phyloP scores from a whole-genome alignment of 2,329 filamentous ascomycete genomes.

The Elsinoe arachidis region DNA sequence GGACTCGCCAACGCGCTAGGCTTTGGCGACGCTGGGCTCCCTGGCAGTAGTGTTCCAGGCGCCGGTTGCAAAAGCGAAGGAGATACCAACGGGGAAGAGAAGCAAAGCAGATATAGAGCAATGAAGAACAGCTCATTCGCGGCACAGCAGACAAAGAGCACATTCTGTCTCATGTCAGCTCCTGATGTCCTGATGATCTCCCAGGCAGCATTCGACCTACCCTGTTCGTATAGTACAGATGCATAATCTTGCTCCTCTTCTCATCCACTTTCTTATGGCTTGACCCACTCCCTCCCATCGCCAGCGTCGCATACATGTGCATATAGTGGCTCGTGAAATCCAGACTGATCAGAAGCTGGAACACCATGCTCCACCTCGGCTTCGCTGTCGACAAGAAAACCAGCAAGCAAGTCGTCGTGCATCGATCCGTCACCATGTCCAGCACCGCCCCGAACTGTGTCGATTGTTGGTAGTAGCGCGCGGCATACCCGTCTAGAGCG shows the following conservation, averaged over 20 bases:
- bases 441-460: constrained; percentile 94
- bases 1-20: constrained; percentile 78
- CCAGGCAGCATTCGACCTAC: constrained; percentile 43
- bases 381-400: constrained; percentile 94
- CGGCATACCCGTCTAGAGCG: constrained; percentile 89
- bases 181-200: neutral
- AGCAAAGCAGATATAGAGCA: constrained; percentile 92
- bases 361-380: constrained; percentile 85
- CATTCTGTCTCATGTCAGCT: constrained; percentile 48
- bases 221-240: constrained; percentile 96
- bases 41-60: constrained; percentile 46
- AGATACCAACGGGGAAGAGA: constrained; percentile 81
- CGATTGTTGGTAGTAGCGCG: constrained; percentile 76
- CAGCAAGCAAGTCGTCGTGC: constrained; percentile 88
- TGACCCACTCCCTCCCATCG: constrained; percentile 68
- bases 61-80: constrained; percentile 65
- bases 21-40: constrained; percentile 58
- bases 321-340: constrained; percentile 97
- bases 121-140: constrained; percentile 98
- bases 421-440: constrained; percentile 98
- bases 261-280: constrained; percentile 94
- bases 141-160: constrained; percentile 82
- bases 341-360: constrained; percentile 85
- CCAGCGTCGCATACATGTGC: constrained; percentile 95
- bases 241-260: constrained; percentile 78